A percentile compares a stretch with the other conserved stretches of the same genome.
These are phyloP conservation scores for Mycena amicta DNA, from an alignment of 768 basidiomycete species.

Conservation along the genomic window DNA sequence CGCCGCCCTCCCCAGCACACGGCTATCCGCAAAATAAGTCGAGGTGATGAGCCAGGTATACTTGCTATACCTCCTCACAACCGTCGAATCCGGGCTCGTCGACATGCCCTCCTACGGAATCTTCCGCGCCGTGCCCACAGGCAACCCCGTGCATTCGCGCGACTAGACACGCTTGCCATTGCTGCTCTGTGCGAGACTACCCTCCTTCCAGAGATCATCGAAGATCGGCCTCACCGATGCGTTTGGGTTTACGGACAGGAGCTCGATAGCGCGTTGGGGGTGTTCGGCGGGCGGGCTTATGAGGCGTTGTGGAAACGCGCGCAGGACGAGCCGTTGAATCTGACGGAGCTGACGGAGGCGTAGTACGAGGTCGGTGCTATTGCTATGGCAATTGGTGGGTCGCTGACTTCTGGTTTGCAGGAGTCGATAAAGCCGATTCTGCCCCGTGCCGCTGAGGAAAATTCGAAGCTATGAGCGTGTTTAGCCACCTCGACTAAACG, in stretches of 20 bases:
- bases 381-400: too few relatives aligned
- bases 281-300: conserved; percentile 46
- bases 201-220: conserved; percentile 64
- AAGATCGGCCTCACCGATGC: conserved; percentile 71
- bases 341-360: conserved; percentile 3
- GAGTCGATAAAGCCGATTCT: background rate
- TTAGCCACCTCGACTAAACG: too few relatives aligned
- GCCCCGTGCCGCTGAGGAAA: background rate
- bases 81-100: conserved; percentile 54
- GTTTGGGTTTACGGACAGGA: conserved; percentile 77
- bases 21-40: conserved; percentile 28
- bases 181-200: conserved; percentile 44
- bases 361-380: background rate
- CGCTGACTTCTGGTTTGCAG: too few relatives aligned
- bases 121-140: conserved; percentile 27
- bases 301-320: conserved; percentile 44
- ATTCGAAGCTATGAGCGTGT: background rate
- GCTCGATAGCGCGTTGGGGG: conserved; percentile 46
- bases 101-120: conserved; percentile 64
- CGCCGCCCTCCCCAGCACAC: conserved; percentile 26
- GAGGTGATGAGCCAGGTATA: conserved; percentile 40
- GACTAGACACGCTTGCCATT: conserved; percentile 55
- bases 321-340: conserved; percentile 46
- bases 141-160: conserved; percentile 22
- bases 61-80: conserved; percentile 57